Base-by-base conservation (phyloP, 176 grass and related monocot genomes). In the Neostapfia colusana region DNA sequence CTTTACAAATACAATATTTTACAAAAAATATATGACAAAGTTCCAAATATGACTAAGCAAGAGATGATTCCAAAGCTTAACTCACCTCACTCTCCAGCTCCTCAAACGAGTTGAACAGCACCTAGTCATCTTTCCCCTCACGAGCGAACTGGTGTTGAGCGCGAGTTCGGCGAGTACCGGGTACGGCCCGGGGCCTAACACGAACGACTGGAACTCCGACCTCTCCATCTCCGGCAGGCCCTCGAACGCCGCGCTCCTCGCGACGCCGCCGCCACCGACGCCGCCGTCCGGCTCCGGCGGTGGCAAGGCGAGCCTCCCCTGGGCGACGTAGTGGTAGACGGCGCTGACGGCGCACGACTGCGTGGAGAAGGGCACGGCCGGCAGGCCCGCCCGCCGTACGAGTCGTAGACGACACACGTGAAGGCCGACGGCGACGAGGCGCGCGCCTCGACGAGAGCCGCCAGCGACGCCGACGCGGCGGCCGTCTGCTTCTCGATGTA, bases 321-420 rank as follows among this genome's bases (percentile, higher is more conserved):
- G n/a, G n/a, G n/a, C n/a, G n/a, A n/a, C n/a, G n/a, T n/a, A n/a
- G n/a, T n/a, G n/a, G n/a, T n/a, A n/a, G n/a, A n/a, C n/a, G n/a
- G n/a, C n/a, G n/a, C n/a, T n/a, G n/a, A n/a, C n/a, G n/a, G n/a
- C n/a, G n/a, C n/a, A n/a, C n/a, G n/a, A n/a, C n/a, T n/a, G n/a
- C n/a, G n/a, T 95, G 23, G 83, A 91, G 76, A 89, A 89, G 2
- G 76, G 76, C 2, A 81, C 73, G 53, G 34, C 63, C 2, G 68
- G 62, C 10, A 79, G 8, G 17, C 67, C 76, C 50, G 65, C 17
- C 35, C 3, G 45, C 60, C 28, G 63, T 67, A 86, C 25, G 80
- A 76, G 84, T 91, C 92, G 75, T 86, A 87, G 18, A 95, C 89
- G 55, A 89, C 6, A 63, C 77, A 86, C 4, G 92, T 89, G 84